These are phyloP conservation scores for Leishmania gerbilli DNA, from an alignment of 208 protist genomes.

Conservation along the genomic window DNA sequence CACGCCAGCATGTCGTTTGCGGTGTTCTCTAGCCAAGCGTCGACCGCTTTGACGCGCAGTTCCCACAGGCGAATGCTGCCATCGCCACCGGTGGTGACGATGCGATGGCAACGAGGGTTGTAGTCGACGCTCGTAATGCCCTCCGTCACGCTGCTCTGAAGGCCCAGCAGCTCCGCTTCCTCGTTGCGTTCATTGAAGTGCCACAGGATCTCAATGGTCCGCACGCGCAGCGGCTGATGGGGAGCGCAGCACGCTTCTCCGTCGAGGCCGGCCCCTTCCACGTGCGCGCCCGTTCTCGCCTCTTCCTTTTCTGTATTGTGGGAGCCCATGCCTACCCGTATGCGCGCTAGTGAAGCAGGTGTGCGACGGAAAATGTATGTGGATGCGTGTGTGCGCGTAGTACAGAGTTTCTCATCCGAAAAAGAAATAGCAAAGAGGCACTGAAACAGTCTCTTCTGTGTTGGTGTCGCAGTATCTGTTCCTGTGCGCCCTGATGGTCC, in stretches of 20 bases:
- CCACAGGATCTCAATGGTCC: conserved; percentile 87
- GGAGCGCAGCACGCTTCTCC: neutral
- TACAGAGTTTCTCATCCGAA: neutral
- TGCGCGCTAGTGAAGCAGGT: neutral
- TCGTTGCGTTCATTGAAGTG: conserved; percentile 80
- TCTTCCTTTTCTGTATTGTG: neutral
- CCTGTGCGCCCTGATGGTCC: neutral
- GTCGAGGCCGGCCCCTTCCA: neutral
- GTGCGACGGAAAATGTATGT: neutral
- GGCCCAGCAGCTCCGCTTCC: conserved; percentile 72
- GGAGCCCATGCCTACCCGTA: neutral
- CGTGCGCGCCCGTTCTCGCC: neutral
- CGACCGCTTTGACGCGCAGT: conserved; percentile 43
- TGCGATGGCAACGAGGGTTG: conserved; percentile 45
- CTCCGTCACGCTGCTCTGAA: conserved; percentile 70
- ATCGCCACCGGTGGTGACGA: conserved; percentile 85
- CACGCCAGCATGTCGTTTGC: conserved; percentile 71
- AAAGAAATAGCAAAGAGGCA: neutral
- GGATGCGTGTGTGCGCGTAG: neutral
- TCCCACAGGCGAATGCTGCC: conserved; percentile 76
- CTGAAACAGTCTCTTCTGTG: neutral
- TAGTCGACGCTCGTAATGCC: conserved; percentile 86
- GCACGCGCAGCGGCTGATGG: conserved; percentile 50
- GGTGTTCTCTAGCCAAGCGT: conserved; percentile 64
- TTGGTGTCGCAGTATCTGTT: neutral